Evolutionary conservation across 345 rosid genomes (phyloP), one percentile per base, ranked within the genome.

Genomic region (Euclidium syriacum): DNA sequence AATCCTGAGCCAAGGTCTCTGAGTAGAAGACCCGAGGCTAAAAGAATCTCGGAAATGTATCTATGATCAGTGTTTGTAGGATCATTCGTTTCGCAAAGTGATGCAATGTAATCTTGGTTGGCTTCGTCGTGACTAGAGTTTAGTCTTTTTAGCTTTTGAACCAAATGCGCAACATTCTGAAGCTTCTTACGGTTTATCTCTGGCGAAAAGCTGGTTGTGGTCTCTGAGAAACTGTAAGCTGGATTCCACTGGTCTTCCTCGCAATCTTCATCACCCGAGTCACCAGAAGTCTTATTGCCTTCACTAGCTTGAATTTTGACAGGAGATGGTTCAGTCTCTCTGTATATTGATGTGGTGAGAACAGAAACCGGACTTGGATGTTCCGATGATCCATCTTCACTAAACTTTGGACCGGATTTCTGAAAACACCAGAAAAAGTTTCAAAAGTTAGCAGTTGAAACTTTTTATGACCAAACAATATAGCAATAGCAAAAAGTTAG

Each of bases 1-100:
- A 74, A 68, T 52, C 73, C 80, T 19, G 90, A 76, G 55, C 81
- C 73, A 1, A 89, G 79, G 65, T 87, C 96, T 65, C 86, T 81
- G 40, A 92, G 96, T 23, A 92, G 80, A 36, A 92, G 88, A 64
- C 99, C 99, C 0, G 99, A 92, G 61, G 99, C 95, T 75, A 92
- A 70, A 30, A 92, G 63, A 70, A 92, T 89, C 83, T 92, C 97
- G 1, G 97, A 89, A 48, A 92, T 78, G 83, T 92, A 92, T 78
- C 95, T 79, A 68, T 85, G 88, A 68, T 92, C 95, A 1, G 65
- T 56, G 54, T 57, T 50, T n/a, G n/a, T n/a, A 25, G 97, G 91
- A 62, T 81, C 83, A 16, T 70, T 74, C 82, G 81, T 87, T 75
- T 87, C 88, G 24, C 97, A 89, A 40, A 94, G 84, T 11, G 88